Base-by-base conservation (phyloP, 202 grass and related monocot genomes). In the Cymbopogon flexuosus region DNA sequence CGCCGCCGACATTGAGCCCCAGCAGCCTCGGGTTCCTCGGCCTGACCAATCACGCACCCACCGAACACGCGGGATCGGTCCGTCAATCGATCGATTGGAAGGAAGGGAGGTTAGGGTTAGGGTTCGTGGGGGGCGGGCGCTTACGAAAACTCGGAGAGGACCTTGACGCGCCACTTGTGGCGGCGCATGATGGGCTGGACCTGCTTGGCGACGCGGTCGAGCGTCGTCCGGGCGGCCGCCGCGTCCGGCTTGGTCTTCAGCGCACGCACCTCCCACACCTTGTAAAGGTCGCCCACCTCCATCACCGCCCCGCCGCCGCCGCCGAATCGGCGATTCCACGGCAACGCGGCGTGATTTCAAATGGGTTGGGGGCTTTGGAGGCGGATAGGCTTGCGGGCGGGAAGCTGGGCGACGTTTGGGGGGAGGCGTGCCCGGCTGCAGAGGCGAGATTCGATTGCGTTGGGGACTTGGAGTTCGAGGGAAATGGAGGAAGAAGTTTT, bases 101-200 rank as follows among this genome's bases (percentile, higher is more conserved):
- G 62, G 21, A 4, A 6, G 36, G 13, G 7, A 40, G 31, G 27
- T 58, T 39, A 7, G 21, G 8, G 45, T 7, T 51, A 62, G 7
- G 42, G 78, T 35, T 76, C 58, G 70, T 24, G 46, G 12, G 42
- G 34, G 0, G 35, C 40, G 54, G 43, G 0, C 40, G 62, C 84
- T 84, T 80, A 98, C 96, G 85, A 95, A 87, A 99, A 95, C 82
- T 99, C 92, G 65, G 90, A 87, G 72, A 99, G 92, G 52, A 89
- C 76, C 87, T 95, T 95, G 83, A 95, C 92, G 10, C 88, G 84
- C 92, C 92, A 99, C 76, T 99, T 93, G 90, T 83, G 96, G 81
- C 90, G 92, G 76, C 88, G 90, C 96, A 98, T 93, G 82, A 98
- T 93, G 74, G 92, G 92, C 82, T 98, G 88, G 69, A 98, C 96